Conservation (phyloP, 176 grass and related monocot genomes). For the Pharus latifolius region DNA sequence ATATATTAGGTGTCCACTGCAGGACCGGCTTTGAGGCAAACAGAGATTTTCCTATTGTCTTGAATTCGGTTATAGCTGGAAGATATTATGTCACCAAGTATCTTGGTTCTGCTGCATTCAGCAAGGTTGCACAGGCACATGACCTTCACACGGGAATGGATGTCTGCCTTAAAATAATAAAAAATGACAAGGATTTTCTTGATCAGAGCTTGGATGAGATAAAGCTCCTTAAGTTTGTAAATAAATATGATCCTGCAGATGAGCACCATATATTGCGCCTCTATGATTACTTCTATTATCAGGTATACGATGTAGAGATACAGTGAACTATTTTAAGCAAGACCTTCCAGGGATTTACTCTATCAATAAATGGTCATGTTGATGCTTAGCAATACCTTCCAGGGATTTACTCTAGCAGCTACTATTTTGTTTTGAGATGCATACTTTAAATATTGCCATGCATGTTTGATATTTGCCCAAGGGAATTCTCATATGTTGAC, state of each 20-base stretch:
- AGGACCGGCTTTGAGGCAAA: slow-evolving; percentile 99
- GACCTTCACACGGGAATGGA: slow-evolving; percentile 72
- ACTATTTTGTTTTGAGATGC: background rate
- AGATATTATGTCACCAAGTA: slow-evolving; percentile 83
- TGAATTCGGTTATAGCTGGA: slow-evolving; percentile 81
- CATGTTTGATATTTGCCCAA: background rate
- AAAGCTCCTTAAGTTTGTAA: slow-evolving; percentile 96
- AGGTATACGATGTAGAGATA: slow-evolving; percentile 35
- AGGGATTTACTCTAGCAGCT: background rate
- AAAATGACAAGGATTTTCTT: slow-evolving; percentile 96
- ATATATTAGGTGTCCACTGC: slow-evolving; percentile 39
- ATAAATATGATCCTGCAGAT: slow-evolving; percentile 87
- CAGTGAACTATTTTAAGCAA: slow-evolving; percentile 1
- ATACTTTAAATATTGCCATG: background rate
- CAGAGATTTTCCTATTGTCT: slow-evolving; percentile 90
- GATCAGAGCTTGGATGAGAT: slow-evolving; percentile 99
- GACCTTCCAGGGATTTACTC: too few species aligned
- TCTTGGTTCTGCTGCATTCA: slow-evolving; percentile 95
- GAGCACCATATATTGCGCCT: slow-evolving; percentile 74
- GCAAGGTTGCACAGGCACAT: slow-evolving; percentile 78
- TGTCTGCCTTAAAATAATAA: slow-evolving; percentile 99
- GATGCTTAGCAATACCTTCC: too few species aligned
- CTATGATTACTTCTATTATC: slow-evolving; percentile 95
- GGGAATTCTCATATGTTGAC: slow-evolving; percentile 9
- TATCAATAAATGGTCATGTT: slow-evolving; percentile 9